Evolutionary conservation across 257 asterid genomes (phyloP), one percentile per base, ranked within the genome.

Genomic region (Scutellaria baicalensis): DNA sequence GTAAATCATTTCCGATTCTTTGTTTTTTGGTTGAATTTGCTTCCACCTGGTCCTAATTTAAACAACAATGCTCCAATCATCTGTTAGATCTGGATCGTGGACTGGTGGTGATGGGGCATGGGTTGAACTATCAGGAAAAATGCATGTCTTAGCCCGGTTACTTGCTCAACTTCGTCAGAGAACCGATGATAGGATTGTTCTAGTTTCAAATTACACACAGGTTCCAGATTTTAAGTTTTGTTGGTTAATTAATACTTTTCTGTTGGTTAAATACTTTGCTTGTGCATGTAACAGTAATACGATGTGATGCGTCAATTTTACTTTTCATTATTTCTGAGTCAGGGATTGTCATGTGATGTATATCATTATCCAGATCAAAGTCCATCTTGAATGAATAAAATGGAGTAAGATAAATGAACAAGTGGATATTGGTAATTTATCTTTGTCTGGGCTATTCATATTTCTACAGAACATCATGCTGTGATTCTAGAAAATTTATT

Each of bases 111-210:
- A 85, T 78, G 99, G 99, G 59, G 66, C 84, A 64, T 93, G 99
- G 99, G 96, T 93, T 80, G 97, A 93, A 80, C 84, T 93, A 76
- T 93, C 99, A 1, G 99, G 99, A 78, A 93, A 93, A 89, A 93
- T 93, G 97, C 93, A 91, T 40, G 94, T 93, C 66, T 84, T 93
- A 78, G 95, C 99, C 69, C 90, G 97, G 50, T 81, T 93, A 77
- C 94, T 93, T 70, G 94, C 91, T 79, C 96, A 89, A 60, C 97
- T 93, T 66, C 95, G 91, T 47, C 91, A 83, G 63, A 84, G 78
- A 84, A 93, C 96, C 47, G 95, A 91, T 76, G 99, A 93, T 76
- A 85, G 97, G 78, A 87, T 93, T 42, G 99, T 93, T 73, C 86
- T 93, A 59, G 99, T 93, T 78, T 93, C 99, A 76, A 93, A 93